phyloP scores from a whole-genome alignment of 2,329 filamentous ascomycete species.

The Talaromyces funiculosus region DNA sequence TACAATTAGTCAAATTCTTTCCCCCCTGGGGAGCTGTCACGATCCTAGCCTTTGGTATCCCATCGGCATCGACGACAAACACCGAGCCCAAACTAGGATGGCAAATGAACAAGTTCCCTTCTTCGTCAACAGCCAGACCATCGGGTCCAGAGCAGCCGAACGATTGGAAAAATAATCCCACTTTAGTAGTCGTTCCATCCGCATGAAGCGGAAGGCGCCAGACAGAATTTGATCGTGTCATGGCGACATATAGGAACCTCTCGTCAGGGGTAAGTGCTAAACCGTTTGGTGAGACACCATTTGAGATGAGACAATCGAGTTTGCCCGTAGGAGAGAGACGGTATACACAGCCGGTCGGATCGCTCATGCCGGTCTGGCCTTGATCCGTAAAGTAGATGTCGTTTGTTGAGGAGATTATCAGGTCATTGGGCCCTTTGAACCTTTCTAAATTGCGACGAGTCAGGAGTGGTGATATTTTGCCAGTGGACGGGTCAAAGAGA shows the following conservation, averaged over 20 bases:
- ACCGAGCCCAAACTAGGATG: slow-evolving; percentile 33
- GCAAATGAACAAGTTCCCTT: slow-evolving; percentile 34
- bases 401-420: slow-evolving; percentile 33
- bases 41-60: slow-evolving; percentile 35
- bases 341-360: slow-evolving; percentile 39
- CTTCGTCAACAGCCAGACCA: slow-evolving; percentile 36
- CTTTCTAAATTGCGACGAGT: slow-evolving; percentile 35
- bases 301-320: slow-evolving; percentile 35
- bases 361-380: slow-evolving; percentile 41
- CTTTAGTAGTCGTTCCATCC: slow-evolving; percentile 37
- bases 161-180: slow-evolving; percentile 36
- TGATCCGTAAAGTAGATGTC: slow-evolving; percentile 44
- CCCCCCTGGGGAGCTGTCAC: slow-evolving; percentile 25
- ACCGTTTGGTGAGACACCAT: slow-evolving; percentile 38
- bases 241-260: slow-evolving; percentile 36
- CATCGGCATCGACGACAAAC: slow-evolving; percentile 36
- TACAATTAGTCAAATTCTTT: slow-evolving; percentile 39
- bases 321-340: slow-evolving; percentile 30
- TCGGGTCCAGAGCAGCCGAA: slow-evolving; percentile 41
- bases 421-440: slow-evolving; percentile 42
- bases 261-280: slow-evolving; percentile 37
- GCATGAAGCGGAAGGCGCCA: slow-evolving; percentile 37
- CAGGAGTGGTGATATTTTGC: slow-evolving; percentile 26
- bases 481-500: slow-evolving; percentile 27
- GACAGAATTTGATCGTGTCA: slow-evolving; percentile 34